These are phyloP conservation scores for Lojkania enalia DNA, from an alignment of 2,329 filamentous ascomycete genomes.

Conservation along the genomic window DNA sequence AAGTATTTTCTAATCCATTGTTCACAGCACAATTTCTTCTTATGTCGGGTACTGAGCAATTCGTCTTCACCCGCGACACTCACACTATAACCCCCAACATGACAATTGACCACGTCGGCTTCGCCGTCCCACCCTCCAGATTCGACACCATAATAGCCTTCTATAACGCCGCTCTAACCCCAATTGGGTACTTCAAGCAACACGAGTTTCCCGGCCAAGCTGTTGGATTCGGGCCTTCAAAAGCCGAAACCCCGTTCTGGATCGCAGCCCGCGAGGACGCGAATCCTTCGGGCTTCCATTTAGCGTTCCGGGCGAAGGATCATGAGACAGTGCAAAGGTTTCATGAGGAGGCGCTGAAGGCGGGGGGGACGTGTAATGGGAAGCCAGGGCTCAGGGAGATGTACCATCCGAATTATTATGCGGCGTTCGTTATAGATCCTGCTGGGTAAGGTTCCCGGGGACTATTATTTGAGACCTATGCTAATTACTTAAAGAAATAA, in stretches of 20 bases:
- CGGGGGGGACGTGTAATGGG: slow-evolving; percentile 31
- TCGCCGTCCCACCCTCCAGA: slow-evolving; percentile 21
- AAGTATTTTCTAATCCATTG: too few species aligned
- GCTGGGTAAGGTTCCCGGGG: slow-evolving; percentile 21
- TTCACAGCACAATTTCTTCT: too few species aligned
- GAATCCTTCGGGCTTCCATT: slow-evolving; percentile 13
- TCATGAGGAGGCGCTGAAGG: slow-evolving; percentile 26
- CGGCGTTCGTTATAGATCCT: slow-evolving; percentile 32
- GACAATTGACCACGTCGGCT: slow-evolving; percentile 25
- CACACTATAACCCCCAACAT: too few species aligned
- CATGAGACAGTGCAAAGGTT: slow-evolving; percentile 24
- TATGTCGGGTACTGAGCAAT: too few species aligned
- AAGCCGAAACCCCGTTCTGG: slow-evolving; percentile 18
- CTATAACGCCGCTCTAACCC: slow-evolving; percentile 30
- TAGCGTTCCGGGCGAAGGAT: slow-evolving; percentile 25
- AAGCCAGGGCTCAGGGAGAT: slow-evolving; percentile 25
- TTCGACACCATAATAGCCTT: slow-evolving; percentile 24
- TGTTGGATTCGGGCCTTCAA: slow-evolving; percentile 20
- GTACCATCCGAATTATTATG: slow-evolving; percentile 35
- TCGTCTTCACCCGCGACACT: too few species aligned
- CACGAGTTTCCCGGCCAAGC: slow-evolving; percentile 22
- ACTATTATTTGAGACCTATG: not conserved
- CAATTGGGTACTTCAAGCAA: slow-evolving; percentile 29
- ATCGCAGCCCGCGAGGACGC: slow-evolving; percentile 16
- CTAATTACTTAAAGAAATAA: slow-evolving; percentile 5